Evolutionary conservation across 1,284 basidiomycete genomes (phyloP).

Genomic region (Omphalotus olearius): DNA sequence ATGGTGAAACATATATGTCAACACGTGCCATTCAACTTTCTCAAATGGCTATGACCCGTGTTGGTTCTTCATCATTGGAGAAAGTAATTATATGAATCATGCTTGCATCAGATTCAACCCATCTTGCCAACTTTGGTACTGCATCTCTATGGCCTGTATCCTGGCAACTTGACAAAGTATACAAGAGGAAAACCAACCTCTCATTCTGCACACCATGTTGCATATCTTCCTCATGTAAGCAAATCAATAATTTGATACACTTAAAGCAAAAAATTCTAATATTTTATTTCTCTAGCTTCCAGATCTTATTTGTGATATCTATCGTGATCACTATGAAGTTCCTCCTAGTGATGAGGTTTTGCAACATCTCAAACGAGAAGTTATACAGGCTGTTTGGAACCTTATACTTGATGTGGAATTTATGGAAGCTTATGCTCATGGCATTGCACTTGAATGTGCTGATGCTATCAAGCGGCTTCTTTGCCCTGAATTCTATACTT

Average conservation of each 20-base stretch:
- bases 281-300: constrained; percentile 17
- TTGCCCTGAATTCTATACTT: constrained; percentile 22
- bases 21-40: background rate
- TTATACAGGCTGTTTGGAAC: constrained; percentile 25
- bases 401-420: constrained; percentile 25
- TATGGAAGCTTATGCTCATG: constrained; percentile 23
- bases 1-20: constrained; percentile 5
- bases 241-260: constrained; percentile 10
- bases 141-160: constrained; percentile 26
- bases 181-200: constrained; percentile 9
- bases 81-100: constrained; percentile 4
- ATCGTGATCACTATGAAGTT: constrained; percentile 12
- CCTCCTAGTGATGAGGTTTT: constrained; percentile 12
- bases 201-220: constrained; percentile 25
- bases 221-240: constrained; percentile 25
- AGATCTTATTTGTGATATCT: constrained; percentile 20
- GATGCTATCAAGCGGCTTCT: constrained; percentile 17
- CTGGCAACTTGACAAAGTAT: constrained; percentile 27
- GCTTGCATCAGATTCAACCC: constrained; percentile 22
- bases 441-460: constrained; percentile 21
- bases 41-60: background rate
- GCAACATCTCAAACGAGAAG: constrained; percentile 23
- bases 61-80: background rate
- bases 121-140: constrained; percentile 26
- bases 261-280: too few species aligned